phyloP scores from a whole-genome alignment of 2,329 filamentous ascomycete genomes.

The Esteya vermicola region DNA sequence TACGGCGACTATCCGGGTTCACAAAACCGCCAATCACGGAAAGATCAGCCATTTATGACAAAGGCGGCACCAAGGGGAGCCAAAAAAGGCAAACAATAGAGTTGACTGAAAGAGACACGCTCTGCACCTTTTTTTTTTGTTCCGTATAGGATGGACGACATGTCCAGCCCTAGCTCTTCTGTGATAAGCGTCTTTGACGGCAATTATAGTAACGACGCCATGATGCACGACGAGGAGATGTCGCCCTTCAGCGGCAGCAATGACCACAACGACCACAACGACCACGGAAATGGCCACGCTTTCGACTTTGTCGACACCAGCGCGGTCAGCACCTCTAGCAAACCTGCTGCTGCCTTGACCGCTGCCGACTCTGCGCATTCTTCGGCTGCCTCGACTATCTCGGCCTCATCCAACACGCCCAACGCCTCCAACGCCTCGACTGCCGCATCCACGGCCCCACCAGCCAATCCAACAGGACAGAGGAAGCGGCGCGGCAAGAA shows the following conservation, averaged over 20 bases:
- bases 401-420: too few relatives aligned
- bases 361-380: not conserved
- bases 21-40: not conserved
- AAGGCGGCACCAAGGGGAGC: too few relatives aligned
- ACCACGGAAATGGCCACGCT: not conserved
- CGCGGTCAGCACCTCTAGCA: slow-evolving; percentile 3
- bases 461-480: slow-evolving; percentile 1
- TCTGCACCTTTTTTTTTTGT: not conserved
- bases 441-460: not conserved
- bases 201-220: slow-evolving; percentile 5
- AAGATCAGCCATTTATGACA: not conserved
- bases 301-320: too few relatives aligned
- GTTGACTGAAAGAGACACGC: too few relatives aligned
- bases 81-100: too few relatives aligned
- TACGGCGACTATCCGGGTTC: slow-evolving; percentile 4
- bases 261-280: not conserved
- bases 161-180: slow-evolving; percentile 10
- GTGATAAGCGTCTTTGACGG: slow-evolving; percentile 10
- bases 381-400: not conserved
- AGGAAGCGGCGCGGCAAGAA: slow-evolving; percentile 9
- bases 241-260: slow-evolving; percentile 8
- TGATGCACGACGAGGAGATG: slow-evolving; percentile 7
- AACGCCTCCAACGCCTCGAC: not conserved
- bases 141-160: slow-evolving; percentile 9
- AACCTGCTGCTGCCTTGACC: slow-evolving; percentile 1